These are phyloP conservation scores for Melaleuca alternifolia DNA, from an alignment of 345 rosid genomes.

Conservation along the genomic window DNA sequence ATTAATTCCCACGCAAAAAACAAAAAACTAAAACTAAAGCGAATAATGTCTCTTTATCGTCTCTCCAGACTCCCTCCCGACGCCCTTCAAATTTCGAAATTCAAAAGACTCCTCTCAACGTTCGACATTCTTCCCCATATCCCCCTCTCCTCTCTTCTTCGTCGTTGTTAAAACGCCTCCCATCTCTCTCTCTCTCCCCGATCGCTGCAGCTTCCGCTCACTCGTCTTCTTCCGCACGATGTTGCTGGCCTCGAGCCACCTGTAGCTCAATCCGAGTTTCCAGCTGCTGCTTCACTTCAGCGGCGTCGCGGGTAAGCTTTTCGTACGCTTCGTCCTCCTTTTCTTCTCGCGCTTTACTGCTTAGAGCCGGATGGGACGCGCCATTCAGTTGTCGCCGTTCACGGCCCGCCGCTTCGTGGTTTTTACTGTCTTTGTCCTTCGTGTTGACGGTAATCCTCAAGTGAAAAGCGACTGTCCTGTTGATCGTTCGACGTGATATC, in stretches of 20 bases:
- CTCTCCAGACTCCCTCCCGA: neutral
- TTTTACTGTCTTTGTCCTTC: neutral
- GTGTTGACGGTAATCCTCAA: neutral
- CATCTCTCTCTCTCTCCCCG: neutral
- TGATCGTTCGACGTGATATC: neutral
- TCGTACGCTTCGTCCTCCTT: neutral
- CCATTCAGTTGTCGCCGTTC: neutral
- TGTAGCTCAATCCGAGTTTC: neutral
- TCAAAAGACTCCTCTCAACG: constrained; percentile 6
- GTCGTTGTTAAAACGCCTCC: neutral
- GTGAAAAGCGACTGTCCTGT: neutral
- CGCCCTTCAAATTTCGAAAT: constrained; percentile 7
- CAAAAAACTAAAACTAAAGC: neutral
- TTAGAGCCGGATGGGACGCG: neutral
- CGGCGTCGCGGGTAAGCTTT: neutral
- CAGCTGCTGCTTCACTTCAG: neutral
- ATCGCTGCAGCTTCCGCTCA: neutral
- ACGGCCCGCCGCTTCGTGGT: neutral
- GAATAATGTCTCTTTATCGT: neutral
- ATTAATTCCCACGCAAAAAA: neutral
- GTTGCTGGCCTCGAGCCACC: neutral
- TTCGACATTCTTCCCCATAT: neutral
- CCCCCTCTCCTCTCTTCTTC: neutral
- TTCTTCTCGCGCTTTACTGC: neutral
- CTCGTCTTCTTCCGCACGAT: neutral